Evolutionary conservation across 2,329 filamentous ascomycete genomes (phyloP), one percentile per base, ranked within the genome.

Genomic region (Cercospora janseana): DNA sequence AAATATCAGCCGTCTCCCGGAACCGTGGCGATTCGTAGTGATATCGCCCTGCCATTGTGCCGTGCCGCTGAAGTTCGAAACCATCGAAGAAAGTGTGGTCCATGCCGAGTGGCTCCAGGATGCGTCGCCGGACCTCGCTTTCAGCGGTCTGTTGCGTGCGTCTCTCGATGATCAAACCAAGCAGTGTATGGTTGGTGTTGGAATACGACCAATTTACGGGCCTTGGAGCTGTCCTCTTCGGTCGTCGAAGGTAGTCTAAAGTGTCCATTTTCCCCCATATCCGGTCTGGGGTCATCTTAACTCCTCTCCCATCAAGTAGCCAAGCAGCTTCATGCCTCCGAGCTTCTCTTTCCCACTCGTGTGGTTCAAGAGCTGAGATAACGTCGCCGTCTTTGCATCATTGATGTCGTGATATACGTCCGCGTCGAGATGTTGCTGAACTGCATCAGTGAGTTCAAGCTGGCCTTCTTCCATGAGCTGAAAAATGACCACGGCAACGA

Each of bases 101-200:
- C 34, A 37, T 6, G 15, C 23, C 18, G 2, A 37, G 18, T 16
- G 18, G 34, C 13, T 37, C 6, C 34, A 37, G 13, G 34, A 37
- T 37, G 18, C 34, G 34, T 37, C 5, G 34, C 12, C 34, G 18
- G 10, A 37, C 23, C 34, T 37, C 18, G 34, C 12, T 20, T n/a
- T 37, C 34, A 20, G 34, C 34, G 20, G 18, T 9, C 6, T n/a
- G 12, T n/a, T 16, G n/a, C 10, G 34, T 37, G 16, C 20, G 7
- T 3, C 10, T 38, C 20, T 24, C 35, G 15, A 52, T 24, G 9
- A 52, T 48, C 24, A 48, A 15, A 3, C 37, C 44, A 13, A 52
- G 49, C 12, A 52, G 34, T 18, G 49, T 52, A 26, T 52, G 43
- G 24, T 52, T 52, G 9, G 43, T 52, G 18, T 48, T 52, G n/a